Evolutionary conservation across 306 rosid species (phyloP), one percentile per base, ranked within the genome.

Genomic region (Pueraria montana): DNA sequence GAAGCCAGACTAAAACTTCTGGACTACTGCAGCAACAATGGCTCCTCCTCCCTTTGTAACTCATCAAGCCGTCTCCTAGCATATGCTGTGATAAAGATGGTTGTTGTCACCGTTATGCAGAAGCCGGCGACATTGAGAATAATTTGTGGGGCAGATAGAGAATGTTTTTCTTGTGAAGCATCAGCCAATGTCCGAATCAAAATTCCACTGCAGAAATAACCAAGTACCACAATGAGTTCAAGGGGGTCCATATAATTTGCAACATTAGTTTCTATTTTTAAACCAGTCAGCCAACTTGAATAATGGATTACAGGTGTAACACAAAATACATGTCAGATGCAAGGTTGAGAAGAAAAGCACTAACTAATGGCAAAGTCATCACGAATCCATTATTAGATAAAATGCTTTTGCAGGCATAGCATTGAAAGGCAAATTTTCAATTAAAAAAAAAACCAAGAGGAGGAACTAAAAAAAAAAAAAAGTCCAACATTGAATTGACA

Each of bases 131-230:
- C 90, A 36, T 89, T 96, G 80, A 96, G 88, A 72, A 87, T 85
- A 17, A 96, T 96, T 74, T 96, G 98, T 1, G 87, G 90, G 18
- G 97, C 91, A 0, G 99, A 87, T 63, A 96, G 91, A 65, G 91
- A 83, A 5, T 48, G 98, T 59, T 79, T 86, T 59, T 92, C 94
- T 20, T 89, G 80, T 4, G 98, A 91, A 78, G 98, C 98, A 53
- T 96, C 91, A 6, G 97, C 99, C 76, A 96, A 78, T 23, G 99
- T 91, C 84, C 81, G 79, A 75, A 96, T 94, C 65, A 96, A 78
- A 78, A 92, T 94, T 68, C 99, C 99, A 52, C 99, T 96, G 91
- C 85, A 88, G 23, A 11, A 16, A 75, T 58, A 61, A 77, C 49
- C 45, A 80, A 76, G 23, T 49, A 46, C 36, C 4, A 71, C 63